phyloP scores from a whole-genome alignment of 106 monocot species.

The Ottelia alismoides region DNA sequence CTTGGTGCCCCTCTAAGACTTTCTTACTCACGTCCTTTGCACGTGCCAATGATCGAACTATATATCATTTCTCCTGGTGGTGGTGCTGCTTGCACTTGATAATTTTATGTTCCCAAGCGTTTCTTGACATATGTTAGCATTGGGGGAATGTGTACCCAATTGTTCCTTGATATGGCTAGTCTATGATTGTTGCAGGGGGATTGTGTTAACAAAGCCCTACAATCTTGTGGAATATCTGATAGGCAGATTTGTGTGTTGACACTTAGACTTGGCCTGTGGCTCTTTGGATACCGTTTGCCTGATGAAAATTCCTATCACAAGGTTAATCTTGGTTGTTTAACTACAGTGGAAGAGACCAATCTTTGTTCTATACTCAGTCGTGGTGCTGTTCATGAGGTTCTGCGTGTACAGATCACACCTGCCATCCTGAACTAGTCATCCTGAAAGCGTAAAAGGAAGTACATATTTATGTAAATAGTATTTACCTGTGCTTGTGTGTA shows the following conservation, averaged over 20 bases:
- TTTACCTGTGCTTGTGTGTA: too few species aligned
- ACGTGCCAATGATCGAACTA: too few species aligned
- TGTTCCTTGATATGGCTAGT: background rate
- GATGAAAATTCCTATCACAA: conserved; percentile 42
- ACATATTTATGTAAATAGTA: too few species aligned
- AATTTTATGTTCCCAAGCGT: too few species aligned
- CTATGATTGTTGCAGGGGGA: conserved; percentile 17
- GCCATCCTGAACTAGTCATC: too few species aligned
- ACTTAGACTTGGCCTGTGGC: conserved; percentile 74
- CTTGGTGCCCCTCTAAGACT: too few species aligned
- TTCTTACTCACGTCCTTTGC: too few species aligned
- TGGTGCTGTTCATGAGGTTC: conserved; percentile 76
- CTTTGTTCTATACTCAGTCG: conserved; percentile 46
- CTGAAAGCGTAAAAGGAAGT: too few species aligned
- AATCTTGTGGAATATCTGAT: conserved; percentile 26
- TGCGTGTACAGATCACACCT: conserved; percentile 57
- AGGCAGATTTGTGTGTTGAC: conserved; percentile 52
- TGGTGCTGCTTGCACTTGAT: too few species aligned
- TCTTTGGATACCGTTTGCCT: conserved; percentile 69
- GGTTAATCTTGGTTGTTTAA: conserved; percentile 50
- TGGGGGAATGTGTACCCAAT: too few species aligned
- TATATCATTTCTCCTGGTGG: too few species aligned
- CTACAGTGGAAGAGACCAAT: conserved; percentile 21
- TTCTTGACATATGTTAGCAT: too few species aligned
- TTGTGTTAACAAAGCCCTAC: conserved; percentile 42